Conservation (phyloP, 2,329 filamentous ascomycete genomes). For the Rhinocladiella mackenziei region DNA sequence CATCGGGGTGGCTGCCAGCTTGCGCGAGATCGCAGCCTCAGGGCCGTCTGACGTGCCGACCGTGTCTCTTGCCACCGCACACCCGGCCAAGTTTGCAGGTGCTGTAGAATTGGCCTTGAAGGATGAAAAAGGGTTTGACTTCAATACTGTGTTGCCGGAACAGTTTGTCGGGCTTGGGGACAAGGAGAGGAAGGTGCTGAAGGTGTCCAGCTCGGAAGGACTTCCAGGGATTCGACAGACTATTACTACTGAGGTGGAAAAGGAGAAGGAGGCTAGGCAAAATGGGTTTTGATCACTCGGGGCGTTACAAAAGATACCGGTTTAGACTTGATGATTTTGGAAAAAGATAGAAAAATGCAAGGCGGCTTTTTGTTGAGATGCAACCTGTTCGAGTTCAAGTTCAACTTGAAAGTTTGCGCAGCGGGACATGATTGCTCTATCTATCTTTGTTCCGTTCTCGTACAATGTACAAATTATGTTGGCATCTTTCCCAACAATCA, state of each 20-base stretch:
- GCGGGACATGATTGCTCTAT: too few relatives aligned
- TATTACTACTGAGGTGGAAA: slow-evolving; percentile 67
- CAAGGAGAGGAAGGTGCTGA: slow-evolving; percentile 68
- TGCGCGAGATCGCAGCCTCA: slow-evolving; percentile 55
- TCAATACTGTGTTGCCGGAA: slow-evolving; percentile 69
- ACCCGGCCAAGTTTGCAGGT: slow-evolving; percentile 88
- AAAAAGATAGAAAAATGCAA: too few relatives aligned
- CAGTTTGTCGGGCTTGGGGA: slow-evolving; percentile 78
- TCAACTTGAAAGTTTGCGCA: too few relatives aligned
- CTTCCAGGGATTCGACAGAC: slow-evolving; percentile 73
- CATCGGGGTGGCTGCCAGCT: slow-evolving; percentile 74
- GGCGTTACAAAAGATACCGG: too few relatives aligned
- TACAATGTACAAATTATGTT: too few relatives aligned
- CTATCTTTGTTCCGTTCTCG: too few relatives aligned
- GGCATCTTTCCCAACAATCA: too few relatives aligned
- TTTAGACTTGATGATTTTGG: too few relatives aligned
- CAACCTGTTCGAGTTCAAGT: too few relatives aligned
- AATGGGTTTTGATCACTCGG: slow-evolving; percentile 1
- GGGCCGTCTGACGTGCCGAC: slow-evolving; percentile 13
- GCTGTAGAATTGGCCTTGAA: slow-evolving; percentile 78
- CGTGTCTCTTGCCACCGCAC: slow-evolving; percentile 82
- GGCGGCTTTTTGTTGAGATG: too few relatives aligned
- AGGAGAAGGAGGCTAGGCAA: slow-evolving; percentile 30
- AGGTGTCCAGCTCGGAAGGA: slow-evolving; percentile 59
- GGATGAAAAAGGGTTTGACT: slow-evolving; percentile 68